Conservation (phyloP, 305 asterid species). For the Petunia hybrid region DNA sequence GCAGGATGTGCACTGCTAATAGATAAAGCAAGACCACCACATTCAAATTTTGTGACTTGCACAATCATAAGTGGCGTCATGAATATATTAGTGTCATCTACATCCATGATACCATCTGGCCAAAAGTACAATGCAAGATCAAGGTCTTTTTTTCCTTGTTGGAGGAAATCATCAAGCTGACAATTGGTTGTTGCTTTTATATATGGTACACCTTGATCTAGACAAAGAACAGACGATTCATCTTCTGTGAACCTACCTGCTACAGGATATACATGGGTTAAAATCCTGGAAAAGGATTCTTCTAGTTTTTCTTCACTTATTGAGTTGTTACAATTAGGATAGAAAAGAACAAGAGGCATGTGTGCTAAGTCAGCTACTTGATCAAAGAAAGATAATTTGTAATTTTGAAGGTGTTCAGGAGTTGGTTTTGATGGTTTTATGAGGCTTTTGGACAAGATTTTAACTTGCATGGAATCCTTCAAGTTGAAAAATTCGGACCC, state of each 20-base stretch:
- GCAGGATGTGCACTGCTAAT: not conserved
- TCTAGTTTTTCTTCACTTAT: slow-evolving; percentile 16
- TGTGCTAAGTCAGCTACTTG: slow-evolving; percentile 29
- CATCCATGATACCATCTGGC: not conserved
- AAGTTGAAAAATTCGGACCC: not conserved
- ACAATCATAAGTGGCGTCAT: slow-evolving; percentile 21
- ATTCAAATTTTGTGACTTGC: slow-evolving; percentile 40
- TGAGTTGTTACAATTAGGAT: slow-evolving; percentile 3
- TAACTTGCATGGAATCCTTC: not conserved
- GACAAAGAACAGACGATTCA: slow-evolving; percentile 22
- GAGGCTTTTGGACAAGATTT: slow-evolving; percentile 10
- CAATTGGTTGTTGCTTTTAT: slow-evolving; percentile 26
- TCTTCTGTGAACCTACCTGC: slow-evolving; percentile 34
- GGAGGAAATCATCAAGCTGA: not conserved
- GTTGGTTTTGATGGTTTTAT: slow-evolving; percentile 39
- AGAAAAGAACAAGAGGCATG: slow-evolving; percentile 33
- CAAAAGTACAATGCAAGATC: slow-evolving; percentile 30
- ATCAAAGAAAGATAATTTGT: slow-evolving; percentile 40
- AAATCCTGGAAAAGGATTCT: slow-evolving; percentile 27
- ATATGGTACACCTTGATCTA: slow-evolving; percentile 22
- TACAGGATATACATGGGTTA: slow-evolving; percentile 33
- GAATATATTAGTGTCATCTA: not conserved
- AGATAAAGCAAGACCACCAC: slow-evolving; percentile 16
- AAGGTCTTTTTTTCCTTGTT: not conserved
- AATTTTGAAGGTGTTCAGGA: slow-evolving; percentile 27